Base-by-base conservation (phyloP, 2,329 filamentous ascomycete genomes). In the Metarhizium anisopliae region DNA sequence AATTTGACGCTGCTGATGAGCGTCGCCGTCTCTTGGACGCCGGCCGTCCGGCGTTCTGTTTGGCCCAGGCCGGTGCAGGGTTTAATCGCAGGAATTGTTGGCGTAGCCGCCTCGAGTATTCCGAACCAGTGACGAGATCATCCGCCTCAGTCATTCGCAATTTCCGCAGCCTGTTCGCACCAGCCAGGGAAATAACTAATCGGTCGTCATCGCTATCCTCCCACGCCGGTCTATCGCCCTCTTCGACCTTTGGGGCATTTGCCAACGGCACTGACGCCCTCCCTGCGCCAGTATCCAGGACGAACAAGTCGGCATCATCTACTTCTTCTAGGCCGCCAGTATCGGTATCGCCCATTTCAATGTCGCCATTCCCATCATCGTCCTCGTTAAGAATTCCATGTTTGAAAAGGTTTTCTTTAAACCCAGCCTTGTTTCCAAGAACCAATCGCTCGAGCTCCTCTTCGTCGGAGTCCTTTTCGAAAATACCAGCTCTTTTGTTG, bases 121-220 rank as follows among this genome's bases (percentile, higher is more conserved):
- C 93, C 59, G 83, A 85, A 51, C 94, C 94, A 62, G 76, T 90
- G 60, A 99, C 83, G 11, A 95, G 68, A 68, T 99, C 94, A 65
- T 99, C 94, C 1, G 81, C 82, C 66, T 93, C 90, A 2, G 84
- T 86, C 52, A 85, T 77, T 59, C 94, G 82, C 59, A 99, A 77
- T 71, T 97, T 97, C 61, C 92, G 83, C 67, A 96, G 70, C 60
- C 89, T 82, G 49, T 86, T 84, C 13, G 30, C 35, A 30, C 83
- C 81, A 3, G 90, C 87, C 43, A 99, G 79, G 14, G 93, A 97
- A 51, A 99, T 80, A 6, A 84, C 82, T 59, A 96, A 75, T 54
- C 89, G 82, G 67, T 97, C 94, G 67, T 99, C 94, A 64, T 99
- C 94, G 70, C 92, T 97, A 68, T 99, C 94, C 62, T 92, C 85